phyloP scores from a whole-genome alignment of 306 rosid genomes.

The Arachis stenosperma region DNA sequence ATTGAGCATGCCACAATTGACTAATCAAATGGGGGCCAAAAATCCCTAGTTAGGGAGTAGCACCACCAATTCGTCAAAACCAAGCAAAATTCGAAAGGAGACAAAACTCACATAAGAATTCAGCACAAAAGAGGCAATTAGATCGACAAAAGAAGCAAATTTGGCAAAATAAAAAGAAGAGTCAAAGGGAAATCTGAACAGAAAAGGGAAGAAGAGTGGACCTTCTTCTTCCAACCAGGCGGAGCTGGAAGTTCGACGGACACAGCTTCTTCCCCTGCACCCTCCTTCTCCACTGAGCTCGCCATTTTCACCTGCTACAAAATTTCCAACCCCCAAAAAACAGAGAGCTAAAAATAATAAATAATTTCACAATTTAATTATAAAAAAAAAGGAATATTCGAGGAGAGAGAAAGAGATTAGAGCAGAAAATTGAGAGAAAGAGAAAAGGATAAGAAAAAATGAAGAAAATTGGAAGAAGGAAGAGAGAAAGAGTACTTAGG shows the following conservation, averaged over 20 bases:
- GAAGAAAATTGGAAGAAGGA: neutral
- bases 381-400: neutral
- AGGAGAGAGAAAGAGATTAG: neutral
- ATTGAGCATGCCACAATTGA: constrained; percentile 36
- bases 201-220: constrained; percentile 33
- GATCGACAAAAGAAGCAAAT: constrained; percentile 1
- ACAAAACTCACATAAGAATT: constrained; percentile 37
- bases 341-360: neutral
- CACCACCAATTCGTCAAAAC: constrained; percentile 35
- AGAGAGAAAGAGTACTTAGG: constrained; percentile 9
- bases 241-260: constrained; percentile 96
- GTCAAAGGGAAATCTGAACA: constrained; percentile 15
- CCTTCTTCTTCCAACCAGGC: constrained; percentile 95
- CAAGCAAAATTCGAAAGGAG: constrained; percentile 34
- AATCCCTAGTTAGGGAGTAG: constrained; percentile 50
- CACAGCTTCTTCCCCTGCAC: constrained; percentile 63
- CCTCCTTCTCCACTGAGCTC: constrained; percentile 72
- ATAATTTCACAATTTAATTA: constrained; percentile 6
- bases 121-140: constrained; percentile 14
- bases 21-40: constrained; percentile 18
- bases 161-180: constrained; percentile 16
- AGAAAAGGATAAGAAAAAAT: neutral
- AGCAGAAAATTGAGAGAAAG: constrained; percentile 7
- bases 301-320: constrained; percentile 71
- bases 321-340: constrained; percentile 33